These are phyloP conservation scores for Epichloe coenophiala DNA, from an alignment of 2,329 filamentous ascomycete species.

Conservation along the genomic window DNA sequence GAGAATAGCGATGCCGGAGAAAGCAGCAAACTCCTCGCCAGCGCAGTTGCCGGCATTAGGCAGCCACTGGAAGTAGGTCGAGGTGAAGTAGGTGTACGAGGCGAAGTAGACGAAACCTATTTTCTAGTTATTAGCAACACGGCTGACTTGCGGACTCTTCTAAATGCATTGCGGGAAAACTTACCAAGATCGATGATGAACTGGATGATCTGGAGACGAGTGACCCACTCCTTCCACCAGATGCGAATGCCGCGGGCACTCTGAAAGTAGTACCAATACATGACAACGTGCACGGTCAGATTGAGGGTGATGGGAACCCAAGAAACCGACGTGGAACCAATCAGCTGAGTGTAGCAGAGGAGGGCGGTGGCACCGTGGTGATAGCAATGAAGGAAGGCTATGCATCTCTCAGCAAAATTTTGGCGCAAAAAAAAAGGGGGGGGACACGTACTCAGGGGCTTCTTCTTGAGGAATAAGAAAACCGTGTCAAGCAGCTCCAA, in stretches of 20 bases:
- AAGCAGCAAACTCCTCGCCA: conserved; percentile 92
- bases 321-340: conserved; percentile 83
- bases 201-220: conserved; percentile 89
- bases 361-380: conserved; percentile 95
- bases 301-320: conserved; percentile 93
- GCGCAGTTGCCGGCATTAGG: conserved; percentile 79
- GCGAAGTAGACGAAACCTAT: conserved; percentile 95
- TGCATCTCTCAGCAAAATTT: background rate
- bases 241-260: conserved; percentile 87
- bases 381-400: conserved; percentile 95
- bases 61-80: conserved; percentile 73
- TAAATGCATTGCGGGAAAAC: conserved; percentile 16
- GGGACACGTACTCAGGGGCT: conserved; percentile 57
- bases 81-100: conserved; percentile 97
- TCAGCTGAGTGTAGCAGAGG: conserved; percentile 94
- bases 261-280: conserved; percentile 99
- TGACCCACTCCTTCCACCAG: conserved; percentile 99
- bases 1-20: conserved; percentile 81
- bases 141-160: background rate
- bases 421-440: no score
- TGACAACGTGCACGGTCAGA: conserved; percentile 87
- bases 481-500: conserved; percentile 89
- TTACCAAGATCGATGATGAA: conserved; percentile 93
- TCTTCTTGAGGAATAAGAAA: conserved; percentile 98
- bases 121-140: conserved; percentile 7